phyloP scores from a whole-genome alignment of 768 basidiomycete species.

The Mycena olivaceomarginata region DNA sequence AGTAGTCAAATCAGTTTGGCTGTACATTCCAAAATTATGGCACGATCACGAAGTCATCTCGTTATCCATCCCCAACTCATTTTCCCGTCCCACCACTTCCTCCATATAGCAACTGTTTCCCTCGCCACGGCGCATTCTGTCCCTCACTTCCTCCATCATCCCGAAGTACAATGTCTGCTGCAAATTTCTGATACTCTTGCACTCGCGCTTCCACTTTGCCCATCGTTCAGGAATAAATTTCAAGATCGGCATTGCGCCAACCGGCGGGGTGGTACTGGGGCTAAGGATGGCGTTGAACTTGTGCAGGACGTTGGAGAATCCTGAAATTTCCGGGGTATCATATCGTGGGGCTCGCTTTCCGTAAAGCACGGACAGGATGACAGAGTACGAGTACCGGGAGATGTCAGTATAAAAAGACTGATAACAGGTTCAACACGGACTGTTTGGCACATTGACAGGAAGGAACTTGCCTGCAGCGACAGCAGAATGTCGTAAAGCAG shows the following conservation, averaged over 20 bases:
- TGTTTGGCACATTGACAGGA: neutral
- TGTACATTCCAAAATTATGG: neutral
- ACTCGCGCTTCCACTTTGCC: constrained; percentile 57
- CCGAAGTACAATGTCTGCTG: constrained; percentile 55
- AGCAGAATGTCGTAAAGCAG: constrained; percentile 27
- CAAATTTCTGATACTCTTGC: constrained; percentile 40
- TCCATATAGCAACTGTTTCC: constrained; percentile 57
- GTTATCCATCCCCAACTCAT: constrained; percentile 27
- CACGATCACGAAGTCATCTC: constrained; percentile 28
- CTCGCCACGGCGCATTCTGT: constrained; percentile 48
- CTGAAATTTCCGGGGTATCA: constrained; percentile 47
- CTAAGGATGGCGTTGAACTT: constrained; percentile 51
- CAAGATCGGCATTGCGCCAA: constrained; percentile 57
- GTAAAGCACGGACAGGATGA: constrained; percentile 54
- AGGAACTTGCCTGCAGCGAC: constrained; percentile 15
- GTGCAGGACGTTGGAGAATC: constrained; percentile 52
- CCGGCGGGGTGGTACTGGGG: constrained; percentile 57
- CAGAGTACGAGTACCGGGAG: constrained; percentile 53
- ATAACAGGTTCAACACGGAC: neutral
- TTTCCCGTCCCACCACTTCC: constrained; percentile 46
- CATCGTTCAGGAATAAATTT: constrained; percentile 56
- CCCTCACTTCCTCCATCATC: constrained; percentile 51
- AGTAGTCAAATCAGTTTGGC: neutral
- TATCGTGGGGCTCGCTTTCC: constrained; percentile 54
- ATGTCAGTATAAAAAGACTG: constrained; percentile 55